Base-by-base conservation (phyloP, 192 early-diverging fungal genomes). In the Backusella psychrophila region DNA sequence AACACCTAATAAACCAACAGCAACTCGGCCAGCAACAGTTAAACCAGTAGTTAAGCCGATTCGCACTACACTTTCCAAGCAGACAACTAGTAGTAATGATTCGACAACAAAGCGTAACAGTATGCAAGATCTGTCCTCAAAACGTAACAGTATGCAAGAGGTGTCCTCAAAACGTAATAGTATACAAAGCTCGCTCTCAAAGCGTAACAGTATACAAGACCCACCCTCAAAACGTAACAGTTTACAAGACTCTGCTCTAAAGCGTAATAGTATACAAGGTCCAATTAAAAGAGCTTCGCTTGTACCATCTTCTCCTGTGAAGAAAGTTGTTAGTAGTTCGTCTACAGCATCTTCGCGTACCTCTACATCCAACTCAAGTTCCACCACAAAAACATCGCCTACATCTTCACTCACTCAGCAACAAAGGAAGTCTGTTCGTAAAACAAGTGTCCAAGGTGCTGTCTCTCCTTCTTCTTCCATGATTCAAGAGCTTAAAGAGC, bases 401-500 rank as follows among this genome's bases (percentile, higher is more conserved):
- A 63, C 56, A 29, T 63, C 56, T 26, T 63, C 56, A 29, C 26
- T 63, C 26, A 63, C 56, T 26, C 56, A 53, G 15, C 19, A 63
- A 29, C 56, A 63, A 63, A 63, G 29, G 23, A 63, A 12, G 4
- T 8, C 3, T 29, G 11, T 29, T n/a, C 56, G 56, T 29, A 63
- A 63, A 11, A 12, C 56, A 23, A 63, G 56, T 29, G 26, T 29
- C 4, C 21, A 63, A 63, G 56, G 56, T 23, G 12, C 56, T 4
- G 21, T 63, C 6, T 63, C 23, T 63, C 56, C 56, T 29, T 63
- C 53, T 23, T 59, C 56, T 63, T 63, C 56, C 23, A 63, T 63
- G 56, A 63, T 63, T 63, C 56, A 63, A 63, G 56, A 63, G 1
- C 56, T 63, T 63, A 63, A 63, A 63, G 56, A 63, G 56, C 56